A percentile compares a stretch with the other conserved stretches of the same genome.
Evolutionary conservation across 2,329 filamentous ascomycete species (phyloP).

Genomic region (Trichoderma breve): DNA sequence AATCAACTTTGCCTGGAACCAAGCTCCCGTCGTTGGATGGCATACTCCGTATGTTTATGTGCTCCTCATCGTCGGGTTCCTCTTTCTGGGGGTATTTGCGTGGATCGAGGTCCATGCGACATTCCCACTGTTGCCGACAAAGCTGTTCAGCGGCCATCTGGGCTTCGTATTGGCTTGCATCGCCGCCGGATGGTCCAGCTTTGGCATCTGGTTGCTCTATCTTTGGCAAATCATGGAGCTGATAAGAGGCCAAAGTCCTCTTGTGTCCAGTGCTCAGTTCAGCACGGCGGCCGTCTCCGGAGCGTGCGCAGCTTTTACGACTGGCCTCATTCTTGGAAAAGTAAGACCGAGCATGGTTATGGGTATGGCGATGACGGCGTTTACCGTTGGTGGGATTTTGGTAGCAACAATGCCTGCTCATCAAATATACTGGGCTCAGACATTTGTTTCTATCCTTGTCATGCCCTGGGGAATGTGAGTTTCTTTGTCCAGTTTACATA

Average conservation of each 20-base stretch:
- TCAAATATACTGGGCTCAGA: slow-evolving; percentile 61
- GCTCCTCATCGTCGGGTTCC: slow-evolving; percentile 52
- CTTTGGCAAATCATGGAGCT: slow-evolving; percentile 45
- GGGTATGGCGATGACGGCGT: slow-evolving; percentile 41
- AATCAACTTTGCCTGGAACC: slow-evolving; percentile 63
- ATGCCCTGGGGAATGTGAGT: slow-evolving; percentile 20
- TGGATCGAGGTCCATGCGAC: slow-evolving; percentile 43
- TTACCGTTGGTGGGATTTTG: slow-evolving; percentile 39
- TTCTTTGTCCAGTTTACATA: not conserved
- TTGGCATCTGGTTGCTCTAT: slow-evolving; percentile 49
- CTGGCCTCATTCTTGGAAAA: slow-evolving; percentile 33
- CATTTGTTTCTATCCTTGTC: slow-evolving; percentile 46
- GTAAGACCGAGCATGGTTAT: slow-evolving; percentile 36
- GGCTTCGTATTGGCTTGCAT: slow-evolving; percentile 51
- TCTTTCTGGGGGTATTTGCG: slow-evolving; percentile 53
- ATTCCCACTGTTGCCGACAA: slow-evolving; percentile 12
- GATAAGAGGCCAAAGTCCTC: slow-evolving; percentile 38
- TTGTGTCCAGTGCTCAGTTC: slow-evolving; percentile 41
- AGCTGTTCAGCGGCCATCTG: slow-evolving; percentile 8
- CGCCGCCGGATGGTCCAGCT: slow-evolving; percentile 48
- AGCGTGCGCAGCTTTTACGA: slow-evolving; percentile 42
- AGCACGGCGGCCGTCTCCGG: slow-evolving; percentile 36
- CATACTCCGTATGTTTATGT: slow-evolving; percentile 50
- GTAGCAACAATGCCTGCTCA: slow-evolving; percentile 44
- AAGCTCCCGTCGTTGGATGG: slow-evolving; percentile 58